These are phyloP conservation scores for Ceratobasidium papillatum DNA, from an alignment of 1,284 basidiomycete species.

Conservation along the genomic window DNA sequence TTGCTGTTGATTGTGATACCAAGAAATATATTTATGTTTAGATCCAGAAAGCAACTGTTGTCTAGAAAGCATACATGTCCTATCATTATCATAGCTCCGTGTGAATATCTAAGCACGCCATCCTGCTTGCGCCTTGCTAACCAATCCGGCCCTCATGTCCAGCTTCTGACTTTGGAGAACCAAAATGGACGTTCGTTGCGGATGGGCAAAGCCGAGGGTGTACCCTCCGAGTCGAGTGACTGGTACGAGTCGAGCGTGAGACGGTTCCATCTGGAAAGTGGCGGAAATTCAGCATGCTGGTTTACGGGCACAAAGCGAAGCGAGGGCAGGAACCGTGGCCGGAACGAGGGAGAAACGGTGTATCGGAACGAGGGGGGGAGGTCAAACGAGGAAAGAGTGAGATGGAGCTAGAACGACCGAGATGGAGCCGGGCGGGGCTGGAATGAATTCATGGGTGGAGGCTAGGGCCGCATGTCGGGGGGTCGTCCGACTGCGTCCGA, in stretches of 20 bases:
- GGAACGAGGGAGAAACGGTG: background rate
- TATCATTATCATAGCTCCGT: background rate
- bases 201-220: conserved; percentile 61
- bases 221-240: conserved; percentile 20
- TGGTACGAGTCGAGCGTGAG: conserved; percentile 32
- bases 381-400: background rate
- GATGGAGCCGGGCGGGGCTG: background rate
- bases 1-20: background rate
- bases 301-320: background rate
- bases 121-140: background rate
- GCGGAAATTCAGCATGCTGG: background rate
- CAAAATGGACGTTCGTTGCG: conserved; percentile 90
- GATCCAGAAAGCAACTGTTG: background rate
- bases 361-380: background rate
- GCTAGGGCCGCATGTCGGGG: background rate
- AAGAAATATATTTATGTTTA: conserved; percentile 20
- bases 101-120: background rate
- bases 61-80: background rate
- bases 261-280: conserved; percentile 22
- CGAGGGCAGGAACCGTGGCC: background rate
- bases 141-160: background rate
- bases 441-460: background rate
- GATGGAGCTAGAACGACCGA: background rate
- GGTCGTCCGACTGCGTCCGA: background rate
- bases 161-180: conserved; percentile 81